A percentile compares a stretch with the other conserved stretches of the same genome.
Evolutionary conservation across 164 flowering plant genomes (phyloP).

Genomic region (Platanus orientalis): DNA sequence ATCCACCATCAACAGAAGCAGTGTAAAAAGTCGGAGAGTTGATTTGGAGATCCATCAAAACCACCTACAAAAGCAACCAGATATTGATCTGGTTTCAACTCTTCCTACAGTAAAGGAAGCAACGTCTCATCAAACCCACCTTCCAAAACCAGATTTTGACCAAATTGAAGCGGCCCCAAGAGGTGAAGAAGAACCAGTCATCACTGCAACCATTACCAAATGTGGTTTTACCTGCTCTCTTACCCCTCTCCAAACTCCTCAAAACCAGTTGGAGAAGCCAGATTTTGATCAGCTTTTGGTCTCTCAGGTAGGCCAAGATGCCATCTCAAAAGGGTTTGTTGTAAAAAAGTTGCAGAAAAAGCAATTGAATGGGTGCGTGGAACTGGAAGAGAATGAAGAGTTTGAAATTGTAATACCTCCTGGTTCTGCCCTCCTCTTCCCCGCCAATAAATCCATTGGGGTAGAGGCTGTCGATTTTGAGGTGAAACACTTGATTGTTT

Average conservation of each 20-base stretch:
- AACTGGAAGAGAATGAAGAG: conserved; percentile 9
- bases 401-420: too few relatives aligned
- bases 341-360: background rate
- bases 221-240: too few relatives aligned
- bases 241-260: too few relatives aligned
- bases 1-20: too few relatives aligned
- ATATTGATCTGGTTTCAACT: background rate
- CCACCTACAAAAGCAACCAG: background rate
- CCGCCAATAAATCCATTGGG: conserved; percentile 42
- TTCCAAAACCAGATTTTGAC: background rate
- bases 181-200: conserved; percentile 16
- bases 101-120: background rate
- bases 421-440: conserved; percentile 69
- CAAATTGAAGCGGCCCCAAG: background rate
- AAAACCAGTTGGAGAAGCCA: background rate
- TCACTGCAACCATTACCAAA: conserved; percentile 27
- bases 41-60: background rate
- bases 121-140: background rate
- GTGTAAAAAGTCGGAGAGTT: background rate
- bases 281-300: conserved; percentile 37
- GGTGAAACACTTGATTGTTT: conserved; percentile 72
- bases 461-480: conserved; percentile 39
- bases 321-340: too few relatives aligned
- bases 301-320: conserved; percentile 24
- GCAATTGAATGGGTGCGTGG: too few relatives aligned